Conservation (phyloP, 208 protist species). For the Wallacemonas sp. region DNA sequence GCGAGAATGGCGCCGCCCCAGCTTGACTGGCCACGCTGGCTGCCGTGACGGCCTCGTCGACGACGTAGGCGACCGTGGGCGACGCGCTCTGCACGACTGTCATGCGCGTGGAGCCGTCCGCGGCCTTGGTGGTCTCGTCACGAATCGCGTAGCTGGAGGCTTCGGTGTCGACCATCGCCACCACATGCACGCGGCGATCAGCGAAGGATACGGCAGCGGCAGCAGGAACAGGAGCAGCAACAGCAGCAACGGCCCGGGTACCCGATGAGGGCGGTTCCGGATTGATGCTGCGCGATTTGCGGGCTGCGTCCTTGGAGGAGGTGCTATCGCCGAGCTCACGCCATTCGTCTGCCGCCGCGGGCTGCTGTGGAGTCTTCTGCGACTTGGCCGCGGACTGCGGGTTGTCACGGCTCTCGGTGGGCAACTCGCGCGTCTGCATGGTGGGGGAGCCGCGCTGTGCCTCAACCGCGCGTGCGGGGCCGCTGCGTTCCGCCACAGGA, state of each 20-base stretch:
- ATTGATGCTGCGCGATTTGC: no score
- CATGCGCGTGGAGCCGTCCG: constrained; percentile 1
- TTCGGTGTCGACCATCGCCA: constrained; percentile 18
- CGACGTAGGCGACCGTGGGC: neutral
- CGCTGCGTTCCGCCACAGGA: no score
- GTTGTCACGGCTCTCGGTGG: no score
- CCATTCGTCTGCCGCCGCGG: neutral
- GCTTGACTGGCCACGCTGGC: neutral
- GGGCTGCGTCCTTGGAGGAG: no score
- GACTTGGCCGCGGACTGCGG: no score
- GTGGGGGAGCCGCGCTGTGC: no score
- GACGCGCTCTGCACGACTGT: neutral
- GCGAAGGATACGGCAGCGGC: constrained; percentile 23
- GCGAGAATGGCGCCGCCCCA: neutral
- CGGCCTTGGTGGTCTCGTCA: neutral
- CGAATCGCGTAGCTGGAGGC: constrained; percentile 19
- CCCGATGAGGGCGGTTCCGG: no score
- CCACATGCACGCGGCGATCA: constrained; percentile 30
- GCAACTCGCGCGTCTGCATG: no score
- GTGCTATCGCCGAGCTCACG: constrained; percentile 1
- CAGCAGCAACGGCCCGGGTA: no score
- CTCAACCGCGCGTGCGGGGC: no score
- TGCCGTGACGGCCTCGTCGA: constrained; percentile 18
- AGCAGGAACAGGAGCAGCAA: neutral
- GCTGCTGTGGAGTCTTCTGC: neutral